Evolutionary conservation across 75 land plant genomes (phyloP).

Genomic region (Pseudotsuga menziesii): DNA sequence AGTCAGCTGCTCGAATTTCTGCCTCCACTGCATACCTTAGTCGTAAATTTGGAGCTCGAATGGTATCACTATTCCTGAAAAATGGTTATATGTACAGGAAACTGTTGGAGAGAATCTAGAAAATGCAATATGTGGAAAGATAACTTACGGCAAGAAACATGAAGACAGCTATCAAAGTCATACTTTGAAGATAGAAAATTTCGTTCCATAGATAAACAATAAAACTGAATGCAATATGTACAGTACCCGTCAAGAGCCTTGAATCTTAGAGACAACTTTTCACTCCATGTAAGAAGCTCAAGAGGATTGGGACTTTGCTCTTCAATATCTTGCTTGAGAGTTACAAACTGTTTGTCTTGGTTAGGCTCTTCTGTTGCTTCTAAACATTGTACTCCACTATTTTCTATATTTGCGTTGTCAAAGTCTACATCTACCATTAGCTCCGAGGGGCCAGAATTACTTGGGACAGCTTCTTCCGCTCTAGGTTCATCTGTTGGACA

Average conservation of each 20-base stretch:
- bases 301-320: constrained; percentile 12
- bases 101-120: not conserved
- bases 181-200: not conserved
- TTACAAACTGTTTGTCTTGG: not conserved
- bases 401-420: constrained; percentile 1
- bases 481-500: not conserved
- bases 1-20: constrained; percentile 71
- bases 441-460: not conserved
- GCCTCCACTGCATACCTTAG: constrained; percentile 35
- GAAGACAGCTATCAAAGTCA: not conserved
- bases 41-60: constrained; percentile 15
- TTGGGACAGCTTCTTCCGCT: not conserved
- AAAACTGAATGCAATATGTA: not conserved
- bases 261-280: constrained; percentile 41
- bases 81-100: not conserved
- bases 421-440: not conserved
- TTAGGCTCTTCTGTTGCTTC: constrained; percentile 12
- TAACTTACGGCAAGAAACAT: not conserved
- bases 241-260: constrained; percentile 36
- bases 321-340: not conserved
- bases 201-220: constrained; percentile 1
- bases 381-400: constrained; percentile 1
- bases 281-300: constrained; percentile 37
- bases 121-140: not conserved
- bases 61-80: constrained; percentile 14